Evolutionary conservation across 2,329 filamentous ascomycete genomes (phyloP).

Genomic region (Cladosporium sp.): DNA sequence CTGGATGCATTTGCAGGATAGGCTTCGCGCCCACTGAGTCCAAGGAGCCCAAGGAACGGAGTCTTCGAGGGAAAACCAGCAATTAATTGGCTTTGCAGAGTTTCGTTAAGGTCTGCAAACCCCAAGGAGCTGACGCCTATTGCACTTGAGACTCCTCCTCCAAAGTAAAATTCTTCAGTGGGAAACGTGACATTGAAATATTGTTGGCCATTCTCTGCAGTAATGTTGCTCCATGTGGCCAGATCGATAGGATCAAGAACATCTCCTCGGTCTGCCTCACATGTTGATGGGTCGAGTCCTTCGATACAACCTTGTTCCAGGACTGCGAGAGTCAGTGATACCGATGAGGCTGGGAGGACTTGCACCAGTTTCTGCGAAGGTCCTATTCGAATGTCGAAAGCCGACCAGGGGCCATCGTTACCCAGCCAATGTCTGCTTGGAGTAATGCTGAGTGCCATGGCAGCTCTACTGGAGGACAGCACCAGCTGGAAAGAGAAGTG

Average conservation of each 20-base stretch:
- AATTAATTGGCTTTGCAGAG: neutral
- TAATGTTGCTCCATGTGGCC: neutral
- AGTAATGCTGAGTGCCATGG: neutral
- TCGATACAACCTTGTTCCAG: neutral
- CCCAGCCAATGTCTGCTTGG: conserved; percentile 1
- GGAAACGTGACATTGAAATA: neutral
- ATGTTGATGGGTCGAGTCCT: neutral
- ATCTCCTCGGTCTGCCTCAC: neutral
- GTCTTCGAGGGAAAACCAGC: neutral
- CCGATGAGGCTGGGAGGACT: neutral
- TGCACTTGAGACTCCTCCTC: neutral
- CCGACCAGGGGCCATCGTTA: conserved; percentile 1
- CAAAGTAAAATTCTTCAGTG: neutral
- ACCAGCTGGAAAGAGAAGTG: neutral
- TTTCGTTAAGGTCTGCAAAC: neutral
- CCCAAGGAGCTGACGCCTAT: neutral
- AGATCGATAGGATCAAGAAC: neutral
- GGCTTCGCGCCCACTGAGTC: neutral
- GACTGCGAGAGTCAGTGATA: conserved; percentile 2
- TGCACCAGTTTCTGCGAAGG: neutral
- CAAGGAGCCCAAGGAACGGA: neutral
- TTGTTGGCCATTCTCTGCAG: neutral
- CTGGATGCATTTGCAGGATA: neutral
- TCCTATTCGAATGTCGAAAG: neutral
- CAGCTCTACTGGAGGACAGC: neutral